phyloP scores from a whole-genome alignment of 805 yeast genomes.

The Saccharomycopsis olivae region DNA sequence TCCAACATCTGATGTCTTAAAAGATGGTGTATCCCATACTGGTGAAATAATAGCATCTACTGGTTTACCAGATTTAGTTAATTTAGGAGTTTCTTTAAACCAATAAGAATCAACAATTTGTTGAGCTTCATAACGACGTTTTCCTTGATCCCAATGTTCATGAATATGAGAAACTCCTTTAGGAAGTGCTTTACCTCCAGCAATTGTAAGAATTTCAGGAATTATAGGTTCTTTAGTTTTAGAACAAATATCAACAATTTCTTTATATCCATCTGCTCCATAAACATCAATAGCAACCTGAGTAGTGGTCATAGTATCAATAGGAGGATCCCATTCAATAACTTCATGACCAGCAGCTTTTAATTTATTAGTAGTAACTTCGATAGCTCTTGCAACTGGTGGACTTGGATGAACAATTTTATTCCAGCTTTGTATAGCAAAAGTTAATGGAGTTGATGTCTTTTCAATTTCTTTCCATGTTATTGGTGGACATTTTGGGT shows the following conservation, averaged over 20 bases:
- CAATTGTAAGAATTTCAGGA: conserved; percentile 23
- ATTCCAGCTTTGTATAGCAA: conserved; percentile 40
- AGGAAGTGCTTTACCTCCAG: conserved; percentile 10
- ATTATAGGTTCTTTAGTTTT: conserved; percentile 27
- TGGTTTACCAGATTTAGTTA: conserved; percentile 29
- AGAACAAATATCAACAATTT: conserved; percentile 22
- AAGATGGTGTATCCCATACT: conserved; percentile 32
- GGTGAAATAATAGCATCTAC: conserved; percentile 43
- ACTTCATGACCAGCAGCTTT: conserved; percentile 31
- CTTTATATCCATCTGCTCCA: conserved; percentile 28
- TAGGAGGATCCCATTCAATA: conserved; percentile 31
- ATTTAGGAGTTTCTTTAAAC: conserved; percentile 23
- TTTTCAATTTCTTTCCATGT: conserved; percentile 32
- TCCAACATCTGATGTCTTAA: conserved; percentile 23
- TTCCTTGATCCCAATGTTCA: conserved; percentile 33
- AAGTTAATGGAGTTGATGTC: conserved; percentile 17
- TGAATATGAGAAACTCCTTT: conserved; percentile 14
- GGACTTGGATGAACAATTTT: conserved; percentile 41
- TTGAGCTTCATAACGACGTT: conserved; percentile 27
- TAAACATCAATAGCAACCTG: conserved; percentile 24
- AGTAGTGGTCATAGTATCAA: conserved; percentile 23
- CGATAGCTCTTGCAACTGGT: conserved; percentile 38
- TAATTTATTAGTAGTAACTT: conserved; percentile 22
- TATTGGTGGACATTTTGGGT: conserved; percentile 40
- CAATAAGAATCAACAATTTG: conserved; percentile 30